Percentiles rank a stretch among this genome's conserved stretches.
phyloP scores from a whole-genome alignment of 2,329 filamentous ascomycete species.

The Taxawa tesnikishii region DNA sequence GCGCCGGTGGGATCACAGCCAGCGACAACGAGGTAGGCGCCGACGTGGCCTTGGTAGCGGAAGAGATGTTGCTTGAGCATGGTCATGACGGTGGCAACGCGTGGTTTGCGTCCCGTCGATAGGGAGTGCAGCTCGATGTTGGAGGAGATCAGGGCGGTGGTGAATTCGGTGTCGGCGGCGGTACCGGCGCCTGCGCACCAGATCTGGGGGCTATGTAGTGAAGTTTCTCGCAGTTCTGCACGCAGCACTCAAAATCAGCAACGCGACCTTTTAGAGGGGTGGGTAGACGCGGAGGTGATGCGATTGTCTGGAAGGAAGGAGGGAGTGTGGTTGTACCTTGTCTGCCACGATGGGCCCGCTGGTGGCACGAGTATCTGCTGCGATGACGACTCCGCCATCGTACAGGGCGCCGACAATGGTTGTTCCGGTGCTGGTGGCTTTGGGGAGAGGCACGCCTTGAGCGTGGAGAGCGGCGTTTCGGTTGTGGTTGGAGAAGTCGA shows the following conservation, averaged over 20 bases:
- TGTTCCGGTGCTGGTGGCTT: conserved; percentile 96
- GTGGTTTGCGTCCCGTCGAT: conserved; percentile 89
- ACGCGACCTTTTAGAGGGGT: too few species aligned
- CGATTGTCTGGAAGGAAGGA: background rate
- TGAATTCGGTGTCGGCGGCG: conserved; percentile 97
- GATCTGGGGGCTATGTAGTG: conserved; percentile 99
- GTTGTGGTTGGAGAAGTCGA: conserved; percentile 99
- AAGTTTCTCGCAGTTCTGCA: conserved; percentile 97
- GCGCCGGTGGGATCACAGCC: conserved; percentile 92
- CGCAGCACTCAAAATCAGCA: too few species aligned
- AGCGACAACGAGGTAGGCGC: conserved; percentile 93
- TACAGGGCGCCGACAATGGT: conserved; percentile 97
- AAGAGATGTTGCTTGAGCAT: conserved; percentile 99
- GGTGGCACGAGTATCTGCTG: conserved; percentile 94
- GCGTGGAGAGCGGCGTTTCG: conserved; percentile 94
- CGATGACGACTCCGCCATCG: conserved; percentile 95
- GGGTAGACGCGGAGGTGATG: background rate
- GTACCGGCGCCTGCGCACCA: conserved; percentile 98
- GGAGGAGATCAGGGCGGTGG: conserved; percentile 93
- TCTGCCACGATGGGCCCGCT: conserved; percentile 97
- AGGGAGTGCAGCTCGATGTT: conserved; percentile 96
- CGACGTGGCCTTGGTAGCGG: conserved; percentile 94
- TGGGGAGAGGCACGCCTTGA: conserved; percentile 84
- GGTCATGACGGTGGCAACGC: conserved; percentile 98
- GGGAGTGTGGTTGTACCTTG: conserved; percentile 46